Conservation (phyloP, 192 early-diverging fungal genomes). For the Backusella tuberculispora region DNA sequence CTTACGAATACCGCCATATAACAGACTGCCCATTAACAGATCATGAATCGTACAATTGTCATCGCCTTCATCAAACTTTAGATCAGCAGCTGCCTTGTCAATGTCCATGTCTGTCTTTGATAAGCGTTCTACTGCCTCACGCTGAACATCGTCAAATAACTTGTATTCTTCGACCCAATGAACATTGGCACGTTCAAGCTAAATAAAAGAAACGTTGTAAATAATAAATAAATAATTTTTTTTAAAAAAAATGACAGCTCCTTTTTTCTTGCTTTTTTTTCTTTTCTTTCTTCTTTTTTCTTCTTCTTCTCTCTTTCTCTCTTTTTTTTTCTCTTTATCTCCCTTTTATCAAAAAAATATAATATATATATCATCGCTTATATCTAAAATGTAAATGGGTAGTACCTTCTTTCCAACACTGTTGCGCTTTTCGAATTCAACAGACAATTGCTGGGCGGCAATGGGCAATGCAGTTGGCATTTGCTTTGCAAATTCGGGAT, state of each 20-base stretch:
- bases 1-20: slow-evolving; percentile 50
- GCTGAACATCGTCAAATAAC: slow-evolving; percentile 50
- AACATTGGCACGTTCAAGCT: slow-evolving; percentile 47
- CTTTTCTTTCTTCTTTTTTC: neutral
- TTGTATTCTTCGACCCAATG: slow-evolving; percentile 45
- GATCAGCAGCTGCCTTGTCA: slow-evolving; percentile 44
- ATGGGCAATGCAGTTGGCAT: slow-evolving; percentile 52
- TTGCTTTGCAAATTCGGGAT: slow-evolving; percentile 51
- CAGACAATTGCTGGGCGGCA: slow-evolving; percentile 48
- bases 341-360: neutral
- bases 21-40: slow-evolving; percentile 45
- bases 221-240: neutral
- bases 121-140: slow-evolving; percentile 47
- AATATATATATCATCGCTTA: neutral
- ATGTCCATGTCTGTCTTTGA: slow-evolving; percentile 49
- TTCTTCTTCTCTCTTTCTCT: neutral
- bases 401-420: slow-evolving; percentile 48
- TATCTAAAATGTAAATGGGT: neutral
- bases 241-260: slow-evolving; percentile 15
- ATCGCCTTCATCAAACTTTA: slow-evolving; percentile 36
- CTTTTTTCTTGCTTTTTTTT: neutral
- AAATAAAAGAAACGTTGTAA: slow-evolving; percentile 18
- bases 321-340: neutral
- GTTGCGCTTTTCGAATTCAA: slow-evolving; percentile 53
- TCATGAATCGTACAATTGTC: slow-evolving; percentile 49